Base-by-base conservation (phyloP, 441 rosid genomes). In the Capsella rubella region DNA sequence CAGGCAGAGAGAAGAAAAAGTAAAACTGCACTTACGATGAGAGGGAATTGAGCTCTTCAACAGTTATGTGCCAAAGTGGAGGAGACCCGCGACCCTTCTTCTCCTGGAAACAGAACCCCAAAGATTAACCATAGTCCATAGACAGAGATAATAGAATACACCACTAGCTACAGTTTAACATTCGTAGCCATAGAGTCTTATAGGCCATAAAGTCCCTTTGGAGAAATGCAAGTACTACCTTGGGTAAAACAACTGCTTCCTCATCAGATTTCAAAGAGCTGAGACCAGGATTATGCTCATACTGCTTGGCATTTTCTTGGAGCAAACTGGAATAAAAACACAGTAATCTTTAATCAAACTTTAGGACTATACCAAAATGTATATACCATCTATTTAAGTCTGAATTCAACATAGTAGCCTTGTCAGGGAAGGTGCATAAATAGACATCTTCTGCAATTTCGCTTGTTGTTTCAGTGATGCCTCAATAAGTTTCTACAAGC, bases 41-140 rank as follows among this genome's bases (percentile, higher is more conserved):
- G 53, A 92, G 69, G 4, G 97, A 88, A 81, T 87, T 87, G 53
- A 90, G 84, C 76, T 95, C 97, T 1, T 81, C 84, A 34, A 85
- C 78, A 76, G 89, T 89, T 55, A 92, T 82, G 72, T 84, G 79
- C 95, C 97, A 92, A 64, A 88, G 43, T 0, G 91, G 97, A 58
- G 97, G 84, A 69, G 93, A 50, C 25, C 78, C 84, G n/a, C 93
- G 94, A 55, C 90, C 86, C 69, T 88, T 95, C 80, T 89, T 92
- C 87, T 87, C 97, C 97, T 95, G 79, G 13, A 81, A 76, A 59
- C 34, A 1, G 35, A 51, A 42, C 42, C 5, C 40, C 40, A 31
- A 40, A 29, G 10, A 14, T 61, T 8, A 45, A 15, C 25, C n/a
- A 42, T 3, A 42, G 47, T 42, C 47, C 56, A 63, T 32, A 59